Evolutionary conservation across 495 filamentous ascomycete species (phyloP).

Genomic region (Talaromyces liani): DNA sequence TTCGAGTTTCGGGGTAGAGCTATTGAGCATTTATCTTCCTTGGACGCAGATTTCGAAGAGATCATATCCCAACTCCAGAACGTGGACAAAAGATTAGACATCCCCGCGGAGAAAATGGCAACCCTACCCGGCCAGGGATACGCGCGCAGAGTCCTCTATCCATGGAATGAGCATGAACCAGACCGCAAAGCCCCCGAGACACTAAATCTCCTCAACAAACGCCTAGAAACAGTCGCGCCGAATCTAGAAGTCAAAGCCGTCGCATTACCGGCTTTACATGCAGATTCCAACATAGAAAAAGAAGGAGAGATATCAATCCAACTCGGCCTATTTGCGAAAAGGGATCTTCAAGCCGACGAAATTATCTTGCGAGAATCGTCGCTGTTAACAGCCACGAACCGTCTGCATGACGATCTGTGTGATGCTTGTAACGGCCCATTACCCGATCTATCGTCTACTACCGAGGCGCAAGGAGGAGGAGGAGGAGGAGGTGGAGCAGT

Average conservation of each 20-base stretch:
- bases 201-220: slow-evolving; percentile 57
- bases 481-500: slow-evolving; percentile 26
- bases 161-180: slow-evolving; percentile 88
- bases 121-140: slow-evolving; percentile 62
- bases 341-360: slow-evolving; percentile 70
- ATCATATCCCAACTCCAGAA: not conserved
- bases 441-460: slow-evolving; percentile 46
- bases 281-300: slow-evolving; percentile 21
- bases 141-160: slow-evolving; percentile 82
- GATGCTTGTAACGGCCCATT: slow-evolving; percentile 76
- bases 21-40: slow-evolving; percentile 6
- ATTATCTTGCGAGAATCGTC: slow-evolving; percentile 72
- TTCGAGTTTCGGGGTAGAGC: slow-evolving; percentile 53
- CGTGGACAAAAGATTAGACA: not conserved
- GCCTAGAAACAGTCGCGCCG: slow-evolving; percentile 58
- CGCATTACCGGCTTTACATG: slow-evolving; percentile 60
- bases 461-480: not conserved
- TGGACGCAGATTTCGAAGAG: slow-evolving; percentile 9
- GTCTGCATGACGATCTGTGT: slow-evolving; percentile 71
- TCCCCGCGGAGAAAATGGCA: not conserved
- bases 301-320: slow-evolving; percentile 47
- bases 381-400: slow-evolving; percentile 74
- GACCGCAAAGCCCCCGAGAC: slow-evolving; percentile 68
- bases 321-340: slow-evolving; percentile 80
- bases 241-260: slow-evolving; percentile 63